Base-by-base conservation (phyloP, 257 asterid species). In the Nicotiana benthamiana region DNA sequence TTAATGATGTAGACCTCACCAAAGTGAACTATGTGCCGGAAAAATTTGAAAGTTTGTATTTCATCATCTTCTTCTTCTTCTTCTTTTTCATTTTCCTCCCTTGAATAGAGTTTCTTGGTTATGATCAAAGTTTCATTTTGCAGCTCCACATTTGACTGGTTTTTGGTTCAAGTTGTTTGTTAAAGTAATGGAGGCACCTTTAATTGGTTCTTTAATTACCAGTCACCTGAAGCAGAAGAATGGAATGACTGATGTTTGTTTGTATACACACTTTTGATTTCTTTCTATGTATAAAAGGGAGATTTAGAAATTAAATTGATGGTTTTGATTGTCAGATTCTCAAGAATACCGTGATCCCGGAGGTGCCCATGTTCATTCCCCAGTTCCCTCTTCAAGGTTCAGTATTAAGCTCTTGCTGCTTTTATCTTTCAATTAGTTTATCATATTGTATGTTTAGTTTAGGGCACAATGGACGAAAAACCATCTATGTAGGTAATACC, bases 71-170 rank as follows among this genome's bases (percentile, higher is more conserved):
- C 28, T 75, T 22, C 5, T 36, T n/a, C 4, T 7, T 61, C 0
- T 26, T 34, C 28, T 75, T 22, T 5, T 36, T n/a, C 20, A 28
- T 66, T 36, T 16, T 13, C 6, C 6, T 32, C 11, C 46, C 46
- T 40, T 40, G 8, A 40, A 40, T 40, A 7, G 46, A 40, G 46
- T 40, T 10, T 68, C 17, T 75, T 51, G 22, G 8, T 5, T 18
- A 27, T 17, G 67, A 54, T 76, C 51, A 4, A 70, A 52, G 57
- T 52, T 1, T 52, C 57, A 52, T 15, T 59, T 20, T 77, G 59
- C 81, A 77, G 81, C 81, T 77, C 81, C 81, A 12, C 81, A 59
- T 77, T 59, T 77, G 81, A 77, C 81, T 26, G 72, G 81, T 43
- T 0, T 77, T 20, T 77, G 72, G 81, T 34, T 77, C 56, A 77